Evolutionary conservation across 129 eudicot genomes (phyloP), one percentile per base, ranked within the genome.

Genomic region (Pseudognaphalium luteoalbum): DNA sequence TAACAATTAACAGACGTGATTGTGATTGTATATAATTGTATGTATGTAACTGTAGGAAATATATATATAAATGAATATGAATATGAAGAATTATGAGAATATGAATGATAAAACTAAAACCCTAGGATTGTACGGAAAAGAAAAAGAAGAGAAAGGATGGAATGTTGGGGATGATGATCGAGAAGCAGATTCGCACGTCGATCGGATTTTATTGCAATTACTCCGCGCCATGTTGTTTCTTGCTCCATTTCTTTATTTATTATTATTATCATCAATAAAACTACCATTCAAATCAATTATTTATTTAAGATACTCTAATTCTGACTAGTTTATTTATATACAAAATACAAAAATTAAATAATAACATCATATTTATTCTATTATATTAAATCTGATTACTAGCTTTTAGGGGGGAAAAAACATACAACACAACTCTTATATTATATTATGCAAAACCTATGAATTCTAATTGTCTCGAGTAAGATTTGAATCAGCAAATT

Each of bases 161-260:
- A 51, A 16, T 15, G 56, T 60, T 52, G 76, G 81, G 50, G 15
- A 42, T 42, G 15, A 42, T 42, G 50, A 42, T 78, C 72, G 73
- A 47, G 68, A 51, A 79, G 65, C 78, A 21, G 74, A 72, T 79
- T 72, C 72, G 74, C 78, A 79, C 83, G 78, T 79, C 71, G 50
- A 42, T 42, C 15, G 50, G 50, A 42, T 42, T 54, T 58, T 67
- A 2, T 20, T 62, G 47, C 29, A 60, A 78, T 78, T 60, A 70
- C 82, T 78, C 82, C 71, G 71, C 82, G 82, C 82, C 76, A 61
- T 78, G 41, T 70, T 34, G 14, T 4, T 61, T 30, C n/a, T 19
- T 42, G 50, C 73, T 52, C 12, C 33, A 16, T 66, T 51, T 57
- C 10, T 39, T 25, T 32, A n/a, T n/a, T n/a, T n/a, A n/a, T n/a